Percentiles rank a stretch among this genome's conserved stretches.
Evolutionary conservation across 225 moss, liverwort and hornwort genomes (phyloP).

Genomic region (Bryoerythrophyllum caledonicum): DNA sequence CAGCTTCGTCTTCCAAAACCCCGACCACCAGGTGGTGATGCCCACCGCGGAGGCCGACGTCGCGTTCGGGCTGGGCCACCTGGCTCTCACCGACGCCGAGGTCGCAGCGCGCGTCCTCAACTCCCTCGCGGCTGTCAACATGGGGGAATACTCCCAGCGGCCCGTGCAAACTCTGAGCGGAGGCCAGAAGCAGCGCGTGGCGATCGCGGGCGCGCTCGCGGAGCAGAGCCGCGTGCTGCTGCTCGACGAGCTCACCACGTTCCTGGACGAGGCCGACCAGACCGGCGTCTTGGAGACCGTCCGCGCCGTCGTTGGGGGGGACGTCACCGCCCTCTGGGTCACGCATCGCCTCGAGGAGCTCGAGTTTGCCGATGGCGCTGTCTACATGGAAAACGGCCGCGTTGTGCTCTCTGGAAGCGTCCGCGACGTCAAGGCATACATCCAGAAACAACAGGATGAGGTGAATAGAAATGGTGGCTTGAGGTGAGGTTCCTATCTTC

Average conservation of each 20-base stretch:
- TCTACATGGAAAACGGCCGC: constrained; percentile 94
- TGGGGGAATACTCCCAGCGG: constrained; percentile 78
- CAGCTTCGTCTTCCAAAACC: constrained; percentile 98
- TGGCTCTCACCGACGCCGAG: constrained; percentile 65
- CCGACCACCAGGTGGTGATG: constrained; percentile 99
- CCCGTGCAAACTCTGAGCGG: constrained; percentile 93
- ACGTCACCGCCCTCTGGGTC: constrained; percentile 93
- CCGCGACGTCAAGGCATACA: constrained; percentile 64
- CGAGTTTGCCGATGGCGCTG: constrained; percentile 89
- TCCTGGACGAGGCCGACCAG: constrained; percentile 83
- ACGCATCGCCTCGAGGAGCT: constrained; percentile 96
- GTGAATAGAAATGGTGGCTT: constrained; percentile 29
- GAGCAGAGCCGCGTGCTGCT: constrained; percentile 85
- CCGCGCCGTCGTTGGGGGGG: constrained; percentile 76
- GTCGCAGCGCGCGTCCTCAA: constrained; percentile 67
- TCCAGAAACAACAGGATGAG: constrained; percentile 56
- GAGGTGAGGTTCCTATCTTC: constrained; percentile 20
- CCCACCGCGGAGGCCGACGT: constrained; percentile 98
- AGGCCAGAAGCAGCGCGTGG: constrained; percentile 95
- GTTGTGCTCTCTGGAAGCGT: constrained; percentile 71
- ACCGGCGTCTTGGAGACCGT: constrained; percentile 85
- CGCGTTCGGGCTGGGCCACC: constrained; percentile 83
- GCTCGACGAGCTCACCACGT: constrained; percentile 97
- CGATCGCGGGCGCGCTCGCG: constrained; percentile 94
- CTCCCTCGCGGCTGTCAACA: constrained; percentile 81